These are phyloP conservation scores for Neopestalotiopsis sp. DNA, from an alignment of 2,329 filamentous ascomycete species.

Conservation along the genomic window DNA sequence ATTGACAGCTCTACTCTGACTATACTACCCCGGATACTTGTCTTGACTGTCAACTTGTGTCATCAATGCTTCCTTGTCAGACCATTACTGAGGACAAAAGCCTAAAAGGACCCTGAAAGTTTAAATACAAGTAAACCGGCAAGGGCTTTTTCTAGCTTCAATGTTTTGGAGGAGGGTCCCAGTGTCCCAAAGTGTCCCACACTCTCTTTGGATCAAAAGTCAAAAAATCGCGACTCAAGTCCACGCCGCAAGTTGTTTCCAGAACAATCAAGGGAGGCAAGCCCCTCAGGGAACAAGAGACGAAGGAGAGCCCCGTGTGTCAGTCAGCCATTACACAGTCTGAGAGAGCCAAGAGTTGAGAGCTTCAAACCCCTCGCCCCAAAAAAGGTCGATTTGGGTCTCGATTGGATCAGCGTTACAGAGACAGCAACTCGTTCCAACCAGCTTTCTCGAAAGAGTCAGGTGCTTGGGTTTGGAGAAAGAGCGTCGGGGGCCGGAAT, in stretches of 20 bases:
- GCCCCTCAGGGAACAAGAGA: neutral
- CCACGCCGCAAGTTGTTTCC: neutral
- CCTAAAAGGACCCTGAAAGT: constrained; percentile 5
- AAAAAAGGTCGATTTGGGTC: constrained; percentile 11
- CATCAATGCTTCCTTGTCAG: neutral
- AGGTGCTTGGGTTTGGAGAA: neutral
- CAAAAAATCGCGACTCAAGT: neutral
- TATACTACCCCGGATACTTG: neutral
- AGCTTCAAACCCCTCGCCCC: neutral
- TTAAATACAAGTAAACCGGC: neutral
- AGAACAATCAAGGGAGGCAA: constrained; percentile 2
- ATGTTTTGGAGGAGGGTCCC: neutral
- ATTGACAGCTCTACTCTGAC: neutral
- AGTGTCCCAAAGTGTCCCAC: neutral
- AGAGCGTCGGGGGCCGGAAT: neutral
- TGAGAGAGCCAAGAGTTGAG: neutral
- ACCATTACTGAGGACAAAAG: neutral
- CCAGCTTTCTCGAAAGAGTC: constrained; percentile 11
- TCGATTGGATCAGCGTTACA: constrained; percentile 17
- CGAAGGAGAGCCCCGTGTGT: neutral
- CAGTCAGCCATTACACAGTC: too few species aligned
- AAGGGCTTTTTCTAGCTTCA: neutral
- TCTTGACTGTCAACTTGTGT: neutral
- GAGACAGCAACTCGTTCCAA: constrained; percentile 2
- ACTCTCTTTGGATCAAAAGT: neutral